These are phyloP conservation scores for Rubus idaeus DNA, from an alignment of 306 rosid species.

Conservation along the genomic window DNA sequence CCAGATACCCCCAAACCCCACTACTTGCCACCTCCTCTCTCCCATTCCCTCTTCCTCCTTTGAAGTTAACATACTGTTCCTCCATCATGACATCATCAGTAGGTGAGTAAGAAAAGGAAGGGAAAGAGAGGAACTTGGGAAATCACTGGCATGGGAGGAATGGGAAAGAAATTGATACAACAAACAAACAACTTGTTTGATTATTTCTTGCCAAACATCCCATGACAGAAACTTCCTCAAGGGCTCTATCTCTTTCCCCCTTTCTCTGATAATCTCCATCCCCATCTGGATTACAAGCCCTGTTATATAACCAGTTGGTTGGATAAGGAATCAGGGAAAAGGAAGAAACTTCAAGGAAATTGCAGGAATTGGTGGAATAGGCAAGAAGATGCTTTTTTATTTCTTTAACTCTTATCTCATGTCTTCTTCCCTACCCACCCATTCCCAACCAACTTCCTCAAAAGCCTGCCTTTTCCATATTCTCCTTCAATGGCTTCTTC, in stretches of 20 bases:
- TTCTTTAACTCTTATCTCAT: no score
- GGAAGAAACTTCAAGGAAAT: background rate
- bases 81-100: no score
- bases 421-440: background rate
- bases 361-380: background rate
- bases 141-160: slow-evolving; percentile 4
- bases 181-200: background rate
- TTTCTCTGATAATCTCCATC: background rate
- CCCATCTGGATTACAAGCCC: background rate
- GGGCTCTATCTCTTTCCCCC: background rate
- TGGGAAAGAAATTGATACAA: background rate
- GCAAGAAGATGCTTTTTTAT: background rate
- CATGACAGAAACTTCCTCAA: slow-evolving; percentile 8
- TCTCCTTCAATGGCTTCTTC: no score
- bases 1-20: background rate
- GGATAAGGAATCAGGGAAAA: background rate
- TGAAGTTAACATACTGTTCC: background rate
- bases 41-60: background rate
- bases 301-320: background rate
- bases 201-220: background rate
- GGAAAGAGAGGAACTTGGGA: slow-evolving; percentile 14
- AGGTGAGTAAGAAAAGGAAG: background rate
- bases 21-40: slow-evolving; percentile 4
- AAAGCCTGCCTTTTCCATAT: no score
- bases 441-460: background rate